These are phyloP conservation scores for Hibiscus mutabilis DNA, from an alignment of 345 rosid species.

Conservation along the genomic window DNA sequence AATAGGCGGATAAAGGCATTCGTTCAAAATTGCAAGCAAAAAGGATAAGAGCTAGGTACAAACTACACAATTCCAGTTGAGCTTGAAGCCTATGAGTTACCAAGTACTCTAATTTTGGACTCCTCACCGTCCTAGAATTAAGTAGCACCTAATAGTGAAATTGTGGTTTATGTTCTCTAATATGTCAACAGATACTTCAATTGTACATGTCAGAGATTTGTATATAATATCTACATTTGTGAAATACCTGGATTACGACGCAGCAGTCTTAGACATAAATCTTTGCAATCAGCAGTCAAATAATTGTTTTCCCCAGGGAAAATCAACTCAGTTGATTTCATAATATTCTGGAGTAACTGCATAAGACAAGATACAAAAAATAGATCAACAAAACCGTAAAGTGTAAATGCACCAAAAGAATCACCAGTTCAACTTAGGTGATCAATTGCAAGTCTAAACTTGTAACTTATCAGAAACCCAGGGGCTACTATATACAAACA, in stretches of 20 bases:
- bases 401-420: background rate
- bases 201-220: background rate
- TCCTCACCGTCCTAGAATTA: background rate
- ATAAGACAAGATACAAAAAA: conserved; percentile 16
- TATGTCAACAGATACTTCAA: background rate
- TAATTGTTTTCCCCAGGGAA: conserved; percentile 58
- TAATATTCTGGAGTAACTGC: conserved; percentile 90
- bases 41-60: background rate
- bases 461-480: background rate
- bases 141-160: background rate
- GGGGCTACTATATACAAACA: background rate
- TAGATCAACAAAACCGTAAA: conserved; percentile 7
- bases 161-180: background rate
- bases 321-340: conserved; percentile 69
- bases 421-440: conserved; percentile 3
- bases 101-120: background rate
- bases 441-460: conserved; percentile 2
- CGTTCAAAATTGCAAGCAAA: background rate
- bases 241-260: conserved; percentile 83
- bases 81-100: background rate
- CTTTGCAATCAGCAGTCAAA: conserved; percentile 66
- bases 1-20: conserved; percentile 6
- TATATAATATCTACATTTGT: conserved; percentile 1
- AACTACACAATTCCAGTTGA: background rate
- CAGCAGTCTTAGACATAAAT: conserved; percentile 80